Evolutionary conservation across 176 grass and related monocot genomes (phyloP), one percentile per base, ranked within the genome.

Genomic region (Triticum timopheevii): DNA sequence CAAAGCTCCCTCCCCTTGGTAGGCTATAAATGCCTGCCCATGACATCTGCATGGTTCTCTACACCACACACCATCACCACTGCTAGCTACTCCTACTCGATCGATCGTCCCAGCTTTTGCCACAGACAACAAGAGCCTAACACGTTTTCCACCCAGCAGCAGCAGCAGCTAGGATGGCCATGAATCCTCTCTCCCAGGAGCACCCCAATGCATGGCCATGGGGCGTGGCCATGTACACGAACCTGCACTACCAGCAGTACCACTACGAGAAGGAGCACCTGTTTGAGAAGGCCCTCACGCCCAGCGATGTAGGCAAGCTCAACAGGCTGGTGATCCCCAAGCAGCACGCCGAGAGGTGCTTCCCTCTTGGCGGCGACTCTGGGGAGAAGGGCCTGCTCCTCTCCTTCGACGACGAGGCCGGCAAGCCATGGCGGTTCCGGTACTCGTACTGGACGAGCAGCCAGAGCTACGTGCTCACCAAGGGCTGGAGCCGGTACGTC

Each of bases 371-470:
- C 23, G 84, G 81, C 10, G 91, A 88, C 47, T 88, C 93, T n/a
- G 89, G 89, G 20, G 95, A 95, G 50, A 98, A 98, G 68, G 93
- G 89, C 73, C 81, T 95, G 31, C 80, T 95, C 80, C 82, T 98
- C 65, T 92, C 82, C 39, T 95, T 95, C 31, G 93, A 98, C 67
- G 95, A 98, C 82, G 95, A 98, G 71, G 84, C 95, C 1, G 91
- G 93, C 15, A 95, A 92, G 88, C 77, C 80, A 0, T 98, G 95
- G 95, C 82, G 90, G 69, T 98, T 98, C 89, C 85, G 95, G 75
- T 98, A 98, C 89, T 95, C 93, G 16, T 98, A 98, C 90, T 98
- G 95, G 95, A 95, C 91, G 8, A 98, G 95, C 84, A 98, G 95
- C 91, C 95, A 98, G 87, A 98, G 95, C 87, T 98, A 98, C 82